A percentile compares a stretch with the other conserved stretches of the same genome.
Conservation (phyloP, 2,329 filamentous ascomycete species). For the Penicillium sp. region DNA sequence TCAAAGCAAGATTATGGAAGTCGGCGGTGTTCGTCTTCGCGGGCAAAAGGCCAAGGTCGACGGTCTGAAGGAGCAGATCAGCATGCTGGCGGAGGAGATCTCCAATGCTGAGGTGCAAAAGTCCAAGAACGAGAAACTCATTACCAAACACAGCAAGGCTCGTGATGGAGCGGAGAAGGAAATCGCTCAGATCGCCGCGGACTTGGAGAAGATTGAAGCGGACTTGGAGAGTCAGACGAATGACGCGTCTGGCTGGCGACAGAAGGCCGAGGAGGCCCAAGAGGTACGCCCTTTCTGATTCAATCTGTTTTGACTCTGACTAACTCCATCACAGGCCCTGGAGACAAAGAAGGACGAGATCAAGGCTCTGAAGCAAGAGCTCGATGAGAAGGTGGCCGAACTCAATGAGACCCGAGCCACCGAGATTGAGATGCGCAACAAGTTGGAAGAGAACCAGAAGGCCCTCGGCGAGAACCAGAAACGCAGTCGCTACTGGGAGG, state of each 20-base stretch:
- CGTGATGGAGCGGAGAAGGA: slow-evolving; percentile 74
- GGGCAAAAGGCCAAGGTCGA: slow-evolving; percentile 89
- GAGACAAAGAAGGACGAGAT: slow-evolving; percentile 76
- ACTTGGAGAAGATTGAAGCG: slow-evolving; percentile 71
- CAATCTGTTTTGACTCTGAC: slow-evolving; percentile 11
- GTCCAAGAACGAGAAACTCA: slow-evolving; percentile 91
- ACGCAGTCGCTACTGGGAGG: slow-evolving; percentile 77
- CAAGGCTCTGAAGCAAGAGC: slow-evolving; percentile 70
- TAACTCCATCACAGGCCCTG: slow-evolving; percentile 51
- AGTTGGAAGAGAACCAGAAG: slow-evolving; percentile 94
- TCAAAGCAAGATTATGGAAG: slow-evolving; percentile 97
- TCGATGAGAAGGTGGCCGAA: slow-evolving; percentile 80
- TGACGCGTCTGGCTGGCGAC: slow-evolving; percentile 67
- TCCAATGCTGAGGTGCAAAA: slow-evolving; percentile 82
- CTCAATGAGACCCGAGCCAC: slow-evolving; percentile 82
- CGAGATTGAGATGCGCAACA: slow-evolving; percentile 98
- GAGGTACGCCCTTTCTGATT: slow-evolving; percentile 42
- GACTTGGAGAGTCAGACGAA: slow-evolving; percentile 74
- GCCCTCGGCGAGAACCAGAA: slow-evolving; percentile 79
- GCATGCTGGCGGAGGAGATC: slow-evolving; percentile 71
- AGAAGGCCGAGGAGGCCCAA: slow-evolving; percentile 75
- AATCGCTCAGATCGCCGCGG: slow-evolving; percentile 63
- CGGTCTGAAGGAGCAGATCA: slow-evolving; percentile 77
- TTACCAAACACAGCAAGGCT: slow-evolving; percentile 79
- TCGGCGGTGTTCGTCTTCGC: slow-evolving; percentile 88